Base-by-base conservation (phyloP, 2,329 filamentous ascomycete genomes). In the Arthroderma sp. region DNA sequence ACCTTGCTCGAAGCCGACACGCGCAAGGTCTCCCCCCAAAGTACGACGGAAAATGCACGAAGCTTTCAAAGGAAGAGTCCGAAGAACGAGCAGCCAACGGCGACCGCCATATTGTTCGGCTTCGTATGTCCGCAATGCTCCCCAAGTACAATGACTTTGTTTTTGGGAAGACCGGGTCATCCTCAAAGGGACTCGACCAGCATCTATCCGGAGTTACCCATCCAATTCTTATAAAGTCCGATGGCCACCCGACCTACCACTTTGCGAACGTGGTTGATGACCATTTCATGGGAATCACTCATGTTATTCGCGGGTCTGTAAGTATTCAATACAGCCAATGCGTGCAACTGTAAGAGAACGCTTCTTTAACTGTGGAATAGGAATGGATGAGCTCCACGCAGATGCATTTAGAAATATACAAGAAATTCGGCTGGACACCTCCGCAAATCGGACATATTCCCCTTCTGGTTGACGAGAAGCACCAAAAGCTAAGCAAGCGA, bases 311-410 rank as follows among this genome's bases (percentile, higher is more conserved):
- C 36, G 91, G 89, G 43, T 82, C 83, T 28, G 81, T 83, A 65
- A 56, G 74, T 63, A 3, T 4, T n/a, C 22, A 6, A 29, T 33
- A 4, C 31, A 29, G 37, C 39, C 7, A 29, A 29, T 36, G n/a
- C 28, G 27, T 34, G 38, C 28, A 31, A 29, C 28, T 11, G 10
- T 32, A 15, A 43, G 15, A 3, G 15, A 22, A 22, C 3, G 15
- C 36, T 15, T 37, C 48, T 2, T 28, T 41, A 31, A 42, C 45
- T 46, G 15, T 4, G 29, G 27, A 30, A 44, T 43, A 84, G 73
- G 91, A 98, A 74, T 98, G 91, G 91, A 83, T 98, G 66, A 78
- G 89, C 31, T 94, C 88, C 0, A 96, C 91, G 0, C 87, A 88
- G 0, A 84, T 83, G 58, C 80, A 84, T 58, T 68, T 82, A 46